A percentile compares a stretch with the other conserved stretches of the same genome.
Evolutionary conservation across 2,329 filamentous ascomycete species (phyloP).

Genomic region (Sporothrix euskadiensis): DNA sequence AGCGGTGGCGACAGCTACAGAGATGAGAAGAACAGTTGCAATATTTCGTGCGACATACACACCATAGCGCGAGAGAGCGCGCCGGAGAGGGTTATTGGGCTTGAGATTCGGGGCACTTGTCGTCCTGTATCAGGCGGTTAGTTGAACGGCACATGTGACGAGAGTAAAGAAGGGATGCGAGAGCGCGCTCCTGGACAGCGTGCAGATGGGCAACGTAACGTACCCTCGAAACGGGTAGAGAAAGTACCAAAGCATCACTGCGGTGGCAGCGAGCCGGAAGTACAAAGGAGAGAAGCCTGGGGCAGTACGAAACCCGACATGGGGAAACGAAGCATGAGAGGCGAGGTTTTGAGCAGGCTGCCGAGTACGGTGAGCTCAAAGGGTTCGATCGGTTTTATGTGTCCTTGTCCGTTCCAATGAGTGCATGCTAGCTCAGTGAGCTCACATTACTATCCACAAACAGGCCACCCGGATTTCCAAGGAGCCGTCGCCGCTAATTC

Average conservation of each 20-base stretch:
- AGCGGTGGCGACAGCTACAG: constrained; percentile 68
- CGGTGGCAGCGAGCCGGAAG: constrained; percentile 6
- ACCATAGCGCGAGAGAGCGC: constrained; percentile 67
- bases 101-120: constrained; percentile 69
- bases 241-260: constrained; percentile 71
- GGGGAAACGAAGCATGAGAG: constrained; percentile 8
- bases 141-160: not conserved
- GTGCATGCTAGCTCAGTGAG: too few species aligned
- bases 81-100: constrained; percentile 64
- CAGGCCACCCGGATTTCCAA: too few species aligned
- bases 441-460: too few species aligned
- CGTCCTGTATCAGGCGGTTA: constrained; percentile 58
- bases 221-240: constrained; percentile 76
- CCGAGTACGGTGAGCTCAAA: not conserved
- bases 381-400: too few species aligned
- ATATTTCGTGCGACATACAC: constrained; percentile 71
- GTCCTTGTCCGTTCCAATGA: too few species aligned
- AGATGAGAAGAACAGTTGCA: constrained; percentile 70
- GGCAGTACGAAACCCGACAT: not conserved
- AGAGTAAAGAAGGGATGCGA: constrained; percentile 36
- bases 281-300: not conserved
- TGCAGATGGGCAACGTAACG: constrained; percentile 68
- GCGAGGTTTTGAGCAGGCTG: not conserved
- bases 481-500: too few species aligned
- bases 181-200: not conserved